Evolutionary conservation across 352 stramenopile species (phyloP), one percentile per base, ranked within the genome.

Genomic region (Phytopythium kandeliae): DNA sequence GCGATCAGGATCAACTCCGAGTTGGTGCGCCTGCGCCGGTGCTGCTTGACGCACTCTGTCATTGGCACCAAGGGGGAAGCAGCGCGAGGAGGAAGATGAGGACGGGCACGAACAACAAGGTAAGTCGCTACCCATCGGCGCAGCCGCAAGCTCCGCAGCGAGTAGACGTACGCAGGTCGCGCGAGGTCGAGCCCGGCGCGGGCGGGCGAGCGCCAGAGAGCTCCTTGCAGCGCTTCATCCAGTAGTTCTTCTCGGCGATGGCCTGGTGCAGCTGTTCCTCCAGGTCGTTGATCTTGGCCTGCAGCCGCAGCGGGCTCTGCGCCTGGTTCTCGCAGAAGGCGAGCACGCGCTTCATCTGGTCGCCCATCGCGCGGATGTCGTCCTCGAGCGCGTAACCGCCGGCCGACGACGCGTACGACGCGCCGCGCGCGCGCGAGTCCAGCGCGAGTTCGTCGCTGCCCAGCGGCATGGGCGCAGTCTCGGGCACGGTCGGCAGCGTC

Each of bases 241-340:
- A 95, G 64, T 95, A 92, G 57, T 95, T 92, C 63, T 95, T 95
- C 68, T 95, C 84, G 13, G 74, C 69, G 42, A 91, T 70, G 26
- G 72, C 81, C 54, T 79, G 68, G 15, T 78, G 73, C 26, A 95
- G 70, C 61, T 92, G 74, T 49, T 92, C 74, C 63, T 90, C 59
- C 36, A 95, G 68, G 50, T 90, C 76, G 40, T 74, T 68, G 57
- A 95, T 85, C 71, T 87, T 88, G 49, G 69, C 67, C 45, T 92
- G 76, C 59, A 95, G 44, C 1, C 71, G 74, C 50, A 89, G 60
- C 37, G 83, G 78, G 40, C 76, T 91, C 58, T 92, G 73, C 36
- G 73, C 55, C 53, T 92, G 78, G 8, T 60, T 65, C 44, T 92
- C 81, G 48, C 81, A 90, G 54, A 91, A 92, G 35, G 73, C 76